Evolutionary conservation across 169 alveolate species (phyloP), one percentile per base, ranked within the genome.

Genomic region (Cryptosporidium meleagridis): DNA sequence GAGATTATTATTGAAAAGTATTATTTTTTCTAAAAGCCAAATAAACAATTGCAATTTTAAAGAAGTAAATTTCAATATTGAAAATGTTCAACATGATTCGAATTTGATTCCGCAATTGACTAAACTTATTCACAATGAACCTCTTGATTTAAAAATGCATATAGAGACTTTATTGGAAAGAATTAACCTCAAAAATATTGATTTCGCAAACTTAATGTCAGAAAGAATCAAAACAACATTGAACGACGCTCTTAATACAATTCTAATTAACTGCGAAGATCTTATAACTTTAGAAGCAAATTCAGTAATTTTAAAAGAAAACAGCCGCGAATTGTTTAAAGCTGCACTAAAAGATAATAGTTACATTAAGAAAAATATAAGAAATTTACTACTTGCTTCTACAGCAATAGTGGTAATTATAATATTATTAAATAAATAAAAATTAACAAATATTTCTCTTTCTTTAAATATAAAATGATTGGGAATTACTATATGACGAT

Each of bases 221-320:
- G 75, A 61, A 14, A 58, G 5, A 23, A 44, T 80, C 29, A 59
- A 62, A n/a, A 18, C n/a, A 3, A 9, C 69, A 44, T 51, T 80
- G 9, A 80, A 41, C 0, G 75, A 67, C 18, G 3, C 80, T 10
- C 52, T 80, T 4, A 65, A 37, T 33, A 65, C 75, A 41, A 35
- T 29, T 2, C 44, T 80, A 16, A n/a, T 58, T 12, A 80, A 65
- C 33, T 26, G 44, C 12, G 89, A 80, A 65, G 67, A 80, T 41
- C 44, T 80, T 8, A 29, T 4, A 21, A 61, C 26, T 41, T 51
- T 80, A 16, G 89, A 80, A 65, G 51, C 16, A n/a, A 80, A 80
- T 18, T 26, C 89, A 3, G 7, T 6, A 5, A 44, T 41, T 55
- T 55, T 55, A 21, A 55, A 21, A 10, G 23, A 26, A 23, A 21